Conservation (phyloP, 2,329 filamentous ascomycete genomes). For the Spiromastix sp. region DNA sequence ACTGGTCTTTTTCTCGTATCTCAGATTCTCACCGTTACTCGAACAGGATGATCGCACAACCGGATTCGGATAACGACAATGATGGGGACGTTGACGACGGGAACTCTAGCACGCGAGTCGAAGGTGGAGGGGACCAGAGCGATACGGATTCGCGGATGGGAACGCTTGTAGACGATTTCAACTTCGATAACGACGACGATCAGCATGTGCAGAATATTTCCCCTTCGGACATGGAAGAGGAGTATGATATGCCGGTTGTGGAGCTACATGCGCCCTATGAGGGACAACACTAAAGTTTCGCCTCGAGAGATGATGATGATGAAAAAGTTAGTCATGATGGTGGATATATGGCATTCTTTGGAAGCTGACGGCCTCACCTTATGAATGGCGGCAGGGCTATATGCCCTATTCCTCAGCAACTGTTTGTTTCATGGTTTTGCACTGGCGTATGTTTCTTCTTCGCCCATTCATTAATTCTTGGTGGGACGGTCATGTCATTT, state of each 20-base stretch:
- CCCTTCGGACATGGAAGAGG: conserved; percentile 17
- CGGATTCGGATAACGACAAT: conserved; percentile 21
- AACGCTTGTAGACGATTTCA: conserved; percentile 11
- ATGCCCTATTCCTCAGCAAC: too few relatives aligned
- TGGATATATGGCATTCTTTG: too few relatives aligned
- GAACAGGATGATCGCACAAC: conserved; percentile 19
- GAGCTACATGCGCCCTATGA: conserved; percentile 31
- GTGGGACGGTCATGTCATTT: too few relatives aligned
- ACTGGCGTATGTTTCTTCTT: too few relatives aligned
- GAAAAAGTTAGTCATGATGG: too few relatives aligned
- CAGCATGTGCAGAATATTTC: conserved; percentile 20
- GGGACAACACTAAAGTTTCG: too few relatives aligned
- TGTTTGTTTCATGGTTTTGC: too few relatives aligned
- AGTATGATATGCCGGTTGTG: conserved; percentile 31
- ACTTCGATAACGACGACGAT: conserved; percentile 6
- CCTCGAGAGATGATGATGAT: too few relatives aligned
- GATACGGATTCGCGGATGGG: conserved; percentile 23
- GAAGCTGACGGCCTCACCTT: too few relatives aligned
- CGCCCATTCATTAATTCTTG: too few relatives aligned
- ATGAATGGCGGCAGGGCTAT: too few relatives aligned
- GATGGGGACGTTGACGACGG: conserved; percentile 28
- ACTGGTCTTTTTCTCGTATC: conserved; percentile 29
- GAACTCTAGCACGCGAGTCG: conserved; percentile 30
- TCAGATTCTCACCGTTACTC: conserved; percentile 18
- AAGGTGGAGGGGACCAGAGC: conserved; percentile 25